Conservation (phyloP, 2,329 filamentous ascomycete species). For the Neurospora sp. region DNA sequence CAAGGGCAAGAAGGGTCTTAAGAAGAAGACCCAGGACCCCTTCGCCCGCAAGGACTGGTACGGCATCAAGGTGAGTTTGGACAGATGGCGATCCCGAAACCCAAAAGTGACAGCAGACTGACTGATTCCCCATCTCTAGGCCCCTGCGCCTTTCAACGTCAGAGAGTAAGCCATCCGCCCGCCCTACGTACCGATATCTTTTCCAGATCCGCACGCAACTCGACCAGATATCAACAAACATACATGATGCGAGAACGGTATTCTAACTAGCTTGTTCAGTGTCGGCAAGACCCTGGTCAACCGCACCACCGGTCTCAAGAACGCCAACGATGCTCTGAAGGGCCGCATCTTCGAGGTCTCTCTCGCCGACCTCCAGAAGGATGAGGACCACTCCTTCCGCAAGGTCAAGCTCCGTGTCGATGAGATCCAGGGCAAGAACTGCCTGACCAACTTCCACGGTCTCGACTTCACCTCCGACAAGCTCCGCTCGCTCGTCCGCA, state of each 20-base stretch:
- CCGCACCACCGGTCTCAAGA: slow-evolving; percentile 99
- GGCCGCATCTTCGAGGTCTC: slow-evolving; percentile 98
- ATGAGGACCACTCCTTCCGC: slow-evolving; percentile 99
- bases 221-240: background rate
- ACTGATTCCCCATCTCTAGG: slow-evolving; percentile 38
- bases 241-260: slow-evolving; percentile 3
- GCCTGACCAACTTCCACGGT: slow-evolving; percentile 99
- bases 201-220: background rate
- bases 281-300: slow-evolving; percentile 99
- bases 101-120: slow-evolving; percentile 11
- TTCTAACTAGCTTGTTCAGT: slow-evolving; percentile 44
- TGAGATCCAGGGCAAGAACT: slow-evolving; percentile 99
- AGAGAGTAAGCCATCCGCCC: slow-evolving; percentile 68
- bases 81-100: background rate
- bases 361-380: slow-evolving; percentile 97
- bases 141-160: slow-evolving; percentile 88
- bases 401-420: slow-evolving; percentile 99
- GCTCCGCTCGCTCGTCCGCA: slow-evolving; percentile 96
- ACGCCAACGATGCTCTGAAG: slow-evolving; percentile 98
- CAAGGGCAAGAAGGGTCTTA: slow-evolving; percentile 99
- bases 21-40: slow-evolving; percentile 98
- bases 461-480: slow-evolving; percentile 99
- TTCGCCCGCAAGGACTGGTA: slow-evolving; percentile 99
- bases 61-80: slow-evolving; percentile 72
- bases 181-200: slow-evolving; percentile 10